Conservation (phyloP, 2,329 filamentous ascomycete genomes). For the Aspergillus texensis region DNA sequence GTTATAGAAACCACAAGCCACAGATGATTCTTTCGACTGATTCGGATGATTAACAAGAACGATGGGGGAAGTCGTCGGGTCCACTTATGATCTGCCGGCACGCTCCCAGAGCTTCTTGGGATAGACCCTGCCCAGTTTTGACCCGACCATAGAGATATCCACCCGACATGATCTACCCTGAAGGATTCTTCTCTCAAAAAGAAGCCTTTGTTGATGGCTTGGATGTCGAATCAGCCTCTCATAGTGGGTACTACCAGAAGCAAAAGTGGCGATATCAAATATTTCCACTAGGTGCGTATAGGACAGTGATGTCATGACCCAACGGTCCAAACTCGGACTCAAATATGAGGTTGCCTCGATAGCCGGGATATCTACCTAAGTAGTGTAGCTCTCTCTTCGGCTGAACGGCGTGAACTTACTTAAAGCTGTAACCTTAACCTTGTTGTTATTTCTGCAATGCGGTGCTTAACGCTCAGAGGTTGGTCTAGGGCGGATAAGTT, state of each 20-base stretch:
- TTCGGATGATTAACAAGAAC: background rate
- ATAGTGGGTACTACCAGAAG: background rate
- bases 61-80: background rate
- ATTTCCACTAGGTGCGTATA: background rate
- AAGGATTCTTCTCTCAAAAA: background rate
- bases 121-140: background rate
- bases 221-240: background rate
- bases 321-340: too few relatives aligned
- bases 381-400: background rate
- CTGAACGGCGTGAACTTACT: background rate
- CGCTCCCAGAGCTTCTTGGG: background rate
- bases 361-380: background rate
- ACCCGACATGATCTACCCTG: background rate
- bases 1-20: background rate
- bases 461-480: background rate
- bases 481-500: background rate
- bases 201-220: background rate
- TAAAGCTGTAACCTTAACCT: background rate
- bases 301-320: background rate
- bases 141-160: background rate
- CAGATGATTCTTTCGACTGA: background rate
- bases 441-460: background rate
- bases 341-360: background rate
- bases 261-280: background rate
- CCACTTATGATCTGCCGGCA: conserved; percentile 2